Evolutionary conservation across 192 early-diverging fungal genomes (phyloP), one percentile per base, ranked within the genome.

Genomic region (Mortierella claussenii): DNA sequence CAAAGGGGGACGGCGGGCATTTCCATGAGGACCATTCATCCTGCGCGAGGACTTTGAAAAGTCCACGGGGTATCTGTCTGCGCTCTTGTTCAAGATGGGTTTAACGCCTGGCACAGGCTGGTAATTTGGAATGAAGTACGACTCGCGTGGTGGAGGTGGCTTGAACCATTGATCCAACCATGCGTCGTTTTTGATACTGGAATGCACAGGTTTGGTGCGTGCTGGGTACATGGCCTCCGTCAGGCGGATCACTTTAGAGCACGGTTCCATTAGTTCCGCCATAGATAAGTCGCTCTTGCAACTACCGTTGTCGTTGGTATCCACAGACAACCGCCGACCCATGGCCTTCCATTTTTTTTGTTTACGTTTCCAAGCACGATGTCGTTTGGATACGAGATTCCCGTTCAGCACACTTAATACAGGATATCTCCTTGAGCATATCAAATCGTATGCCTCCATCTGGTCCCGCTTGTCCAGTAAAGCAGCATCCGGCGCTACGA

Each of bases 401-500:
- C n/a, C n/a, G n/a, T n/a, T n/a, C n/a, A n/a, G n/a, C n/a, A n/a
- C n/a, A n/a, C n/a, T n/a, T n/a, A n/a, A n/a, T n/a, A n/a, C n/a
- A n/a, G 37, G 8, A 40, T 40, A 40, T 13, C 13, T 48, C 57
- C 37, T 62, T 10, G 53, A 36, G 42, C 69, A 71, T 17, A 52
- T 50, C 7, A 71, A 43, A 21, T 50, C 40, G 33, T 63, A 57
- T 13, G 37, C 8, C 7, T 40, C 8, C n/a, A n/a, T n/a, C n/a
- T n/a, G n/a, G n/a, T n/a, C n/a, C n/a, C n/a, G n/a, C n/a, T n/a
- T n/a, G n/a, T n/a, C n/a, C n/a, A n/a, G n/a, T n/a, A n/a, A n/a
- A n/a, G n/a, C n/a, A n/a, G n/a, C n/a, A n/a, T 63, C 50, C n/a
- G 44, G 54, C 1, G 69, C 32, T 28, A 71, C 60, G 13, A 67